phyloP scores from a whole-genome alignment of 345 rosid genomes.

The Erysimum cheiranthoides region DNA sequence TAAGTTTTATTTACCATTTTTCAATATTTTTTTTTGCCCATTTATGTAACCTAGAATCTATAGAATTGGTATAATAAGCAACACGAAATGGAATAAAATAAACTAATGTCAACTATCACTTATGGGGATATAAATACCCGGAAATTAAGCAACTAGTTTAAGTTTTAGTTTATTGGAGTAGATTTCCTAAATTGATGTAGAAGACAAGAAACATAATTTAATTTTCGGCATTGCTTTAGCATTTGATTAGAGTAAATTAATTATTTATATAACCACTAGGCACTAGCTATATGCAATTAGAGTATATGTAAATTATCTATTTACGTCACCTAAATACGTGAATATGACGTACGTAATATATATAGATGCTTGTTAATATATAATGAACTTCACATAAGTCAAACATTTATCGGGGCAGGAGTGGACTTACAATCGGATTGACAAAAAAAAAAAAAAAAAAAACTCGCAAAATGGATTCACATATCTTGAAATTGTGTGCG shows the following conservation, averaged over 20 bases:
- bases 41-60: too few species aligned
- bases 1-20: too few species aligned
- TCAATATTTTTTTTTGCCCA: too few species aligned
- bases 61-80: too few species aligned
- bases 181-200: conserved; percentile 20
- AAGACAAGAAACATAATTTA: conserved; percentile 35
- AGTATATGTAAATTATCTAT: conserved; percentile 24
- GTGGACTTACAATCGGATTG: not conserved
- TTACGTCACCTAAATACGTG: not conserved
- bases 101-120: not conserved
- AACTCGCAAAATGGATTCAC: not conserved
- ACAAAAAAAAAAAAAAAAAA: not conserved
- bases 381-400: not conserved
- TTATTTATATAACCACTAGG: not conserved
- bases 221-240: conserved; percentile 6
- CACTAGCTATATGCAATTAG: conserved; percentile 30
- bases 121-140: not conserved
- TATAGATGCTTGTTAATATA: conserved; percentile 3
- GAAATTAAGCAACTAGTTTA: conserved; percentile 12
- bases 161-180: not conserved
- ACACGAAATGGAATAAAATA: too few species aligned
- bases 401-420: conserved; percentile 16
- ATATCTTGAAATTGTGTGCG: not conserved
- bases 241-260: conserved; percentile 11
- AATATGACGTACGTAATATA: conserved; percentile 32